Base-by-base conservation (phyloP, 331 rosid species). In the Stylosanthes scabra region DNA sequence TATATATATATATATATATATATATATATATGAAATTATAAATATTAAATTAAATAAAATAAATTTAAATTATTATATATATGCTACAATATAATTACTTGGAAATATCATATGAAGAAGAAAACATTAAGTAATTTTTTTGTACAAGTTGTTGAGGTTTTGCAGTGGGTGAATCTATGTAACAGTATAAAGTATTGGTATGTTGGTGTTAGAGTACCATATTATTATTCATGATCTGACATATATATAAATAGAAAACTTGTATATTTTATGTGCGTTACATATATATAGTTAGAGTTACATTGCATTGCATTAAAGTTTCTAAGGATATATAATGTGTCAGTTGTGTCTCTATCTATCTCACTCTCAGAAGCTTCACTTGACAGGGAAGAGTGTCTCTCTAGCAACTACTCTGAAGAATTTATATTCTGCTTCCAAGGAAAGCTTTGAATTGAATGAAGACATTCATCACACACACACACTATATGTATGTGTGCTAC, bases 301-400 rank as follows among this genome's bases (percentile, higher is more conserved):
- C 25, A 20, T 20, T 20, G 25, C 25, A 20, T 20, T 41, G 65
- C 74, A 70, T 57, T 70, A 56, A 60, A 72, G n/a, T n/a, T n/a
- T n/a, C n/a, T n/a, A n/a, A n/a, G n/a, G n/a, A n/a, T n/a, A n/a
- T n/a, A 68, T 49, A 44, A 49, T 75, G 3, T 39, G 14, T 59
- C 47, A 60, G n/a, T 20, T 0, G 47, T 59, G 47, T 59, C 14
- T 39, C 45, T 46, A 28, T 72, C 60, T 34, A 4, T 34, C 39
- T 34, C 39, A 34, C 6, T 34, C 39, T 25, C 39, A 59, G 51
- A 74, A 73, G 78, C 86, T 85, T 85, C 74, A 74, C 90, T 89
- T 87, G 72, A 66, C 87, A 87, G 90, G 54, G 31, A 84, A 89
- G 88, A 61, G 79, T 81, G 78, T 72, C 77, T 34, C 39, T 3